Conservation (phyloP, 352 stramenopile species). For the Phytophthora crassamura region DNA sequence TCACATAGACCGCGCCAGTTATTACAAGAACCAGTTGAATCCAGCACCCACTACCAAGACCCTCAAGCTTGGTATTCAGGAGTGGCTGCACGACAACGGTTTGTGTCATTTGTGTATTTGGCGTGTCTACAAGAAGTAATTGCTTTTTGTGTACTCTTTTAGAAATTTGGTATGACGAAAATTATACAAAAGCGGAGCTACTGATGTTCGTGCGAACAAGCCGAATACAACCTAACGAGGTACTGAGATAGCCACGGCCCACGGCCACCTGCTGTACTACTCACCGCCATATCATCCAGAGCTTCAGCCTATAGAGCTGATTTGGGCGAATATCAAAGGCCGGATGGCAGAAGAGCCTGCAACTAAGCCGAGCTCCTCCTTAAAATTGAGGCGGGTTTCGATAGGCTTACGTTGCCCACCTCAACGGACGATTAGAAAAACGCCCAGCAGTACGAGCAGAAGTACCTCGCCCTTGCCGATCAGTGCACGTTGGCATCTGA, state of each 20-base stretch:
- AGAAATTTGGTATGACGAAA: not conserved
- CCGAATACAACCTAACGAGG: too few species aligned
- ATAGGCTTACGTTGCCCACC: not conserved
- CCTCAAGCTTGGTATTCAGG: not conserved
- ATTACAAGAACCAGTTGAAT: not conserved
- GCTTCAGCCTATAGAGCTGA: slow-evolving; percentile 1
- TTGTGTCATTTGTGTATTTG: not conserved
- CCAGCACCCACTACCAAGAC: not conserved
- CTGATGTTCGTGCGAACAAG: not conserved
- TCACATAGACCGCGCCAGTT: not conserved
- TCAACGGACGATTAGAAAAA: not conserved
- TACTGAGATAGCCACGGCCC: too few species aligned
- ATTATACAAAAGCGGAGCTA: not conserved
- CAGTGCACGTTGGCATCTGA: too few species aligned
- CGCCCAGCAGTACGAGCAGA: not conserved
- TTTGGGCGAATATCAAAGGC: not conserved
- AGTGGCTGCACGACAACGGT: not conserved
- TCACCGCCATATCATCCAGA: not conserved
- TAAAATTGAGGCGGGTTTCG: too few species aligned
- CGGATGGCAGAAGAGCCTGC: not conserved
- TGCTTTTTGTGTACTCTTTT: not conserved
- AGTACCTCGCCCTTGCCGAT: too few species aligned
- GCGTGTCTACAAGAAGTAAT: not conserved
- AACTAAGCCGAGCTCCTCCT: not conserved
- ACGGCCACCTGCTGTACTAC: not conserved